These are phyloP conservation scores for Adansonia digitata DNA, from an alignment of 345 rosid species.

Conservation along the genomic window DNA sequence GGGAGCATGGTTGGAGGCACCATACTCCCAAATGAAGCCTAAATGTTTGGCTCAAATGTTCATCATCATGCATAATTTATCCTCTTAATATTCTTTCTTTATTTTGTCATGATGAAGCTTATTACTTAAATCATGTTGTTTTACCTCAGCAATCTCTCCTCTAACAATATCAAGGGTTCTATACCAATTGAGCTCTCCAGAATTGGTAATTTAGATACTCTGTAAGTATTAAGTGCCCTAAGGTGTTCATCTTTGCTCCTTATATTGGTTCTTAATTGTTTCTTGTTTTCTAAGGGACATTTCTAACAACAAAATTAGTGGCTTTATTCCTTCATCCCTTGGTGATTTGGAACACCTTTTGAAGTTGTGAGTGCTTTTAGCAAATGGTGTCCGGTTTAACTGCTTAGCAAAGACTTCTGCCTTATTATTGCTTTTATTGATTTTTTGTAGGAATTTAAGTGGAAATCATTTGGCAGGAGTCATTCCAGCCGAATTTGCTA, in stretches of 20 bases:
- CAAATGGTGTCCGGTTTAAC: slow-evolving; percentile 4
- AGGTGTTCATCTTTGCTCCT: slow-evolving; percentile 1
- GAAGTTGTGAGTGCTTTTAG: slow-evolving; percentile 58
- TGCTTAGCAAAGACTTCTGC: slow-evolving; percentile 1
- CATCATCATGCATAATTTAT: background rate
- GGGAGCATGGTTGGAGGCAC: background rate
- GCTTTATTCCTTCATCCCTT: slow-evolving; percentile 78
- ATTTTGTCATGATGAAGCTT: background rate
- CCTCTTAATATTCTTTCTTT: background rate
- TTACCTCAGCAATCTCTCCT: slow-evolving; percentile 67
- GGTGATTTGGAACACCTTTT: slow-evolving; percentile 97
- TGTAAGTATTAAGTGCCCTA: slow-evolving; percentile 50
- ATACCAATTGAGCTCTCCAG: slow-evolving; percentile 89
- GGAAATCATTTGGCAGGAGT: slow-evolving; percentile 61
- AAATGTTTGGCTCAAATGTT: background rate
- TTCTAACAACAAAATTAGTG: slow-evolving; percentile 73
- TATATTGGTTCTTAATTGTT: background rate
- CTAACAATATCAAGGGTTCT: slow-evolving; percentile 64
- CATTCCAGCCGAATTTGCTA: slow-evolving; percentile 86
- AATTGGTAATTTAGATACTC: slow-evolving; percentile 81
- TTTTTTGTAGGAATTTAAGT: slow-evolving; percentile 65
- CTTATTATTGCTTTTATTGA: slow-evolving; percentile 13
- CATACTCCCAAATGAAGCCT: background rate
- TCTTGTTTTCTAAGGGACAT: slow-evolving; percentile 54
- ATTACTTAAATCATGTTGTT: background rate